Conservation (phyloP, 495 filamentous ascomycete species). For the Ramalina intermedia region DNA sequence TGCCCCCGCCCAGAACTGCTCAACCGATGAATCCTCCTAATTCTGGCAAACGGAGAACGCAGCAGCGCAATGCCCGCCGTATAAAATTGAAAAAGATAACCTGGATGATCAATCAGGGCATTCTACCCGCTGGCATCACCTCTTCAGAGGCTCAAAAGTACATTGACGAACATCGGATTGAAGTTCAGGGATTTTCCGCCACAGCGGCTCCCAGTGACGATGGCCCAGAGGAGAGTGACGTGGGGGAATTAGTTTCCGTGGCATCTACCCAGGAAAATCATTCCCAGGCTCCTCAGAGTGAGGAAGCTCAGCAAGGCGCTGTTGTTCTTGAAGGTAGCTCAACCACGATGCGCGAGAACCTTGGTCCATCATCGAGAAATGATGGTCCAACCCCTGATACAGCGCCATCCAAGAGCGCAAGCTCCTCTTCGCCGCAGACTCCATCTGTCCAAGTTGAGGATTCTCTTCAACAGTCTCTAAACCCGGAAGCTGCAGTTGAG, state of each 20-base stretch:
- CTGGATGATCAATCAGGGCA: constrained; percentile 34
- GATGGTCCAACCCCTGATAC: too few relatives aligned
- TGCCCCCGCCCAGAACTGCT: not conserved
- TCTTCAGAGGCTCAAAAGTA: constrained; percentile 19
- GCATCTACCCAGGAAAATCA: too few relatives aligned
- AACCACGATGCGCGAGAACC: not conserved
- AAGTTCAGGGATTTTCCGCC: too few relatives aligned
- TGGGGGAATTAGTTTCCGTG: too few relatives aligned
- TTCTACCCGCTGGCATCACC: constrained; percentile 33
- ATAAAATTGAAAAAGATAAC: constrained; percentile 31
- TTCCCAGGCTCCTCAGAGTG: too few relatives aligned
- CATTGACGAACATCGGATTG: too few relatives aligned
- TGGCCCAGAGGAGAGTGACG: too few relatives aligned
- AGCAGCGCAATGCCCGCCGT: constrained; percentile 38
- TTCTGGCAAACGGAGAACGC: constrained; percentile 33
- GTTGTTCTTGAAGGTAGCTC: not conserved
- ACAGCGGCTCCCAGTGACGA: too few relatives aligned
- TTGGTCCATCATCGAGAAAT: too few relatives aligned
- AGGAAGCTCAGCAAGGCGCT: too few relatives aligned
- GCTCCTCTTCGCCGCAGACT: not conserved
- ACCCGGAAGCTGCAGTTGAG: not conserved
- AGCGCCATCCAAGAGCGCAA: too few relatives aligned
- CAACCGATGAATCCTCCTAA: constrained; percentile 9
- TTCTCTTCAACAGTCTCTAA: not conserved
- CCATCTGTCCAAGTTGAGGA: not conserved